Percentiles rank a stretch among this genome's conserved stretches.
phyloP scores from a whole-genome alignment of 495 filamentous ascomycete genomes.

The Cercophora scortea region DNA sequence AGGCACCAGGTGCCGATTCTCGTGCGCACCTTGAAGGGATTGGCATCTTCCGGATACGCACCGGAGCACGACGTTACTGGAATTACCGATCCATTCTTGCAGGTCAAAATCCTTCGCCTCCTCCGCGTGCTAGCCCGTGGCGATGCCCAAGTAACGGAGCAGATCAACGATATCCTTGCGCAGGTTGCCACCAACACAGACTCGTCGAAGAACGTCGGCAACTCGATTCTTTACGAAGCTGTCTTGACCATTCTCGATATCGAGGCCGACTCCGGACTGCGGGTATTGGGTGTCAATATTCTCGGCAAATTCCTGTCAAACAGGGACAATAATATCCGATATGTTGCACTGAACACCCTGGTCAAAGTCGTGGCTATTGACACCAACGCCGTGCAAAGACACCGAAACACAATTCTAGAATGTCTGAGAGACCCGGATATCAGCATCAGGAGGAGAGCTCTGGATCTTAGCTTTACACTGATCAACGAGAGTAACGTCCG shows the following conservation, averaged over 20 bases:
- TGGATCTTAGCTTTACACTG: constrained; percentile 94
- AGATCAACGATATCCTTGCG: constrained; percentile 96
- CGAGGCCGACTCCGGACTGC: constrained; percentile 87
- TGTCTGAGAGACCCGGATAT: constrained; percentile 98
- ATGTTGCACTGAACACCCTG: constrained; percentile 92
- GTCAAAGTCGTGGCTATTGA: constrained; percentile 98
- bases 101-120: constrained; percentile 87
- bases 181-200: constrained; percentile 99
- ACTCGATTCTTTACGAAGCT: constrained; percentile 95
- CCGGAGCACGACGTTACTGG: constrained; percentile 97
- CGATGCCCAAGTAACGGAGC: constrained; percentile 82
- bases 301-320: constrained; percentile 96
- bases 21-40: constrained; percentile 82
- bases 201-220: constrained; percentile 96
- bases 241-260: constrained; percentile 97
- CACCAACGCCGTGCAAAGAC: constrained; percentile 92
- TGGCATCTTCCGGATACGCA: constrained; percentile 92
- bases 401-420: constrained; percentile 94
- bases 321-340: constrained; percentile 98
- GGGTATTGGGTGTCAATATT: constrained; percentile 95
- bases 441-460: constrained; percentile 85
- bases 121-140: constrained; percentile 81
- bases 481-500: constrained; percentile 96
- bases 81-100: constrained; percentile 97
- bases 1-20: constrained; percentile 68